Base-by-base conservation (phyloP, 169 alveolate genomes). In the Plasmodium cynomolgi region DNA sequence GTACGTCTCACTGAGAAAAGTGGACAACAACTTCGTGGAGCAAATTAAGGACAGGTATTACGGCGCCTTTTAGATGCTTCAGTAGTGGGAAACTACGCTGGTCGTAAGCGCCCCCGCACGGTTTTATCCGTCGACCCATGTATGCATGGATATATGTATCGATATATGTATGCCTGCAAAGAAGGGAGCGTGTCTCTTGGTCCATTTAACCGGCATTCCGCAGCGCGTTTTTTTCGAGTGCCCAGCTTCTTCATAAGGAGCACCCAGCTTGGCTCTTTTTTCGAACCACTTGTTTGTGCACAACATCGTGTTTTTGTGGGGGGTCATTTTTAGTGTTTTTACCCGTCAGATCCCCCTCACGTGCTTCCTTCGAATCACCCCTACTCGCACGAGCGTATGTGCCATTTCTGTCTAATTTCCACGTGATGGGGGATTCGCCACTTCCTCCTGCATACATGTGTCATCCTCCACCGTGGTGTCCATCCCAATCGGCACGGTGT, bases 1-100 rank as follows among this genome's bases (percentile, higher is more conserved):
- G 34, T 71, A 34, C 56, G 23, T 91, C 44, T 81, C 84, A 20
- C 84, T 91, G 5, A 91, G 95, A 81, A 91, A 91, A 37, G 84
- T 91, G 8, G 81, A 91, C 26, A 62, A 71, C 31, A 39, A 71
- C 20, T 37, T 91, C 75, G 95, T 91, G 29, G 95, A 91, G 39
- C 75, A 91, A 33, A 68, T 81, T 23, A 91, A 82, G 47, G 84
- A 81, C n/a, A 68, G 83, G 17, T 41, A 81, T 41, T 75, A 37
- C 41, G 39, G 26, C 39, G 74, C 92, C 73, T 15, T 84, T 68
- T 84, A 84, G 33, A 11, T 17, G n/a, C n/a, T n/a, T n/a, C n/a
- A n/a, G n/a, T 41, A 15, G 50, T 41, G 6, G 50, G 50, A 41
- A 41, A 41, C 13, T 41, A 41, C 50, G 3, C 13, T 41, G 50